phyloP scores from a whole-genome alignment of 2,329 filamentous ascomycete species.

The Capronia coronata region DNA sequence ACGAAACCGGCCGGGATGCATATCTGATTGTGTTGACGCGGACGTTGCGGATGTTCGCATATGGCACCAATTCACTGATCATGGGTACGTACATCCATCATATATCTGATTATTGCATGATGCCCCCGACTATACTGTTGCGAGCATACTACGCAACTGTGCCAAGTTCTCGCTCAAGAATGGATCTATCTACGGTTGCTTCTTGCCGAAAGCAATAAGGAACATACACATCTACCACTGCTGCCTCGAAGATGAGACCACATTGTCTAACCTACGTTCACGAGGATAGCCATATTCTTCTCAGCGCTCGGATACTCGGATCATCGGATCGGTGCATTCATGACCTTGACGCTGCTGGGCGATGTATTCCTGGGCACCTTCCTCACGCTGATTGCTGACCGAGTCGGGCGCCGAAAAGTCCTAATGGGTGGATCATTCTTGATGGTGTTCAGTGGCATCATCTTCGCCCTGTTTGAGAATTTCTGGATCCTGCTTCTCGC shows the following conservation, averaged over 20 bases:
- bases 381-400: conserved; percentile 55
- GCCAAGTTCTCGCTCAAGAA: too few relatives aligned
- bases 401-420: conserved; percentile 49
- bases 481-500: conserved; percentile 56
- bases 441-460: conserved; percentile 51
- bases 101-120: too few relatives aligned
- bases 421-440: conserved; percentile 49
- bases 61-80: conserved; percentile 29
- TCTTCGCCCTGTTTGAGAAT: conserved; percentile 48
- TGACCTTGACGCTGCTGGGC: conserved; percentile 57
- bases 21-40: conserved; percentile 28
- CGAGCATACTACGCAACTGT: too few relatives aligned
- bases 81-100: conserved; percentile 22
- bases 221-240: too few relatives aligned
- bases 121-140: too few relatives aligned
- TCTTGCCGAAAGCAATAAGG: too few relatives aligned
- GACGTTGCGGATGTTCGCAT: conserved; percentile 29
- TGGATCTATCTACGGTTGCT: too few relatives aligned
- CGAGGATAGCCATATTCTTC: conserved; percentile 49
- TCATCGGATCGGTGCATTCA: conserved; percentile 54
- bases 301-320: conserved; percentile 46
- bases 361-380: conserved; percentile 55
- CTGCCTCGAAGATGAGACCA: too few relatives aligned
- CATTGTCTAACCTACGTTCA: neutral
- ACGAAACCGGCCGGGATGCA: conserved; percentile 27